These are phyloP conservation scores for Leccinum sublutescens DNA, from an alignment of 768 basidiomycete species.

Conservation along the genomic window DNA sequence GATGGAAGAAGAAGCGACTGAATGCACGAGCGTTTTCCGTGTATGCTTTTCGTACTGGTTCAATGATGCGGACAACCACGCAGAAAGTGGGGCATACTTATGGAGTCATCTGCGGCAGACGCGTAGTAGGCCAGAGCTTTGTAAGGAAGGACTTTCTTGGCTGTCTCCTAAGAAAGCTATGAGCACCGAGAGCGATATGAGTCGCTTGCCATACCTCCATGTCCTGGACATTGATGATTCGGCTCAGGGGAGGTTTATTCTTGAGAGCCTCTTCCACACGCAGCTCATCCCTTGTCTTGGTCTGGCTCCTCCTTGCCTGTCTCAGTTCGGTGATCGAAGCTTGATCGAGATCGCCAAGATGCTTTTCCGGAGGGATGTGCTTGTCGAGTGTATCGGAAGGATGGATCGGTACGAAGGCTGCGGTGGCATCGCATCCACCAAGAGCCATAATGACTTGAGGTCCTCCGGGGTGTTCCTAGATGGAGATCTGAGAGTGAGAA, in stretches of 20 bases:
- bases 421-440: constrained; percentile 83
- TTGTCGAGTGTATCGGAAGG: constrained; percentile 76
- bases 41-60: constrained; percentile 41
- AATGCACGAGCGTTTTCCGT: constrained; percentile 79
- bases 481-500: constrained; percentile 7
- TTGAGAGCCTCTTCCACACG: constrained; percentile 61
- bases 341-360: constrained; percentile 63
- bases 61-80: constrained; percentile 15
- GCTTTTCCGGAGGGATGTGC: constrained; percentile 66
- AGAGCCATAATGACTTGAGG: constrained; percentile 78
- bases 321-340: constrained; percentile 41
- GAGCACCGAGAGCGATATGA: not conserved
- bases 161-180: constrained; percentile 51
- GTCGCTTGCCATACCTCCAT: constrained; percentile 59
- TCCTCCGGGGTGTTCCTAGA: constrained; percentile 79
- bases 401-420: constrained; percentile 78
- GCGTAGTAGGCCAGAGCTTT: constrained; percentile 83
- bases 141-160: constrained; percentile 66
- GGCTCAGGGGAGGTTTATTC: constrained; percentile 60
- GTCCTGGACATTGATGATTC: constrained; percentile 74
- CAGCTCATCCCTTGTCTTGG: constrained; percentile 66
- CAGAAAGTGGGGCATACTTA: constrained; percentile 48
- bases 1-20: constrained; percentile 80
- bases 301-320: constrained; percentile 37
- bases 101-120: constrained; percentile 84